Percentiles rank a stretch among this genome's conserved stretches.
Conservation (phyloP, 2,329 filamentous ascomycete genomes). For the Aspergillus melleus region DNA sequence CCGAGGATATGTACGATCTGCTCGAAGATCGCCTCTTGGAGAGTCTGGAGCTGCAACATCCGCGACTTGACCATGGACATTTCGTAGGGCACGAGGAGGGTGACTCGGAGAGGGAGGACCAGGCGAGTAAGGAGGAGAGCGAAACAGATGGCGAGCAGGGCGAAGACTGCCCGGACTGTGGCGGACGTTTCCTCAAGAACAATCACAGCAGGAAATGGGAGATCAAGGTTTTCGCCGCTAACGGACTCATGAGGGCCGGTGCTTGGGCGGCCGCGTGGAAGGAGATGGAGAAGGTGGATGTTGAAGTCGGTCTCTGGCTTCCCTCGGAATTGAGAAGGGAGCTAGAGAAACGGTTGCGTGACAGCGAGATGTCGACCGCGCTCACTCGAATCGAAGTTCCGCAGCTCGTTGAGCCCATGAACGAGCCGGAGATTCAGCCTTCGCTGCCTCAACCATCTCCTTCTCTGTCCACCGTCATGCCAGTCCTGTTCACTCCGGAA, state of each 20-base stretch:
- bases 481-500: neutral
- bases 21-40: constrained; percentile 63
- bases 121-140: constrained; percentile 32
- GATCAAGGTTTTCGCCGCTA: constrained; percentile 90
- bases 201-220: constrained; percentile 54
- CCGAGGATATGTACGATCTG: constrained; percentile 61
- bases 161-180: constrained; percentile 53
- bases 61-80: constrained; percentile 60
- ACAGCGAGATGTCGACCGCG: constrained; percentile 39
- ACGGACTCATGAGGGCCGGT: constrained; percentile 86
- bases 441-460: constrained; percentile 2
- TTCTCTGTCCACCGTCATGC: neutral
- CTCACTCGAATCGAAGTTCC: constrained; percentile 16
- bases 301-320: constrained; percentile 77
- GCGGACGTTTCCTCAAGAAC: constrained; percentile 48
- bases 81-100: constrained; percentile 46
- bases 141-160: constrained; percentile 39
- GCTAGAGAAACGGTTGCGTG: constrained; percentile 47
- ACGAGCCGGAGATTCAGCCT: constrained; percentile 4
- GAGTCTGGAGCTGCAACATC: constrained; percentile 56
- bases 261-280: constrained; percentile 94
- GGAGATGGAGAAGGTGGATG: constrained; percentile 98
- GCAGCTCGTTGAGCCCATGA: constrained; percentile 16
- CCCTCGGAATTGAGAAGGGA: constrained; percentile 52
- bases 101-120: constrained; percentile 25